Percentiles rank a stretch among this genome's conserved stretches.
Evolutionary conservation across 2,329 filamentous ascomycete species (phyloP).

Genomic region (Sclerotinia minor): DNA sequence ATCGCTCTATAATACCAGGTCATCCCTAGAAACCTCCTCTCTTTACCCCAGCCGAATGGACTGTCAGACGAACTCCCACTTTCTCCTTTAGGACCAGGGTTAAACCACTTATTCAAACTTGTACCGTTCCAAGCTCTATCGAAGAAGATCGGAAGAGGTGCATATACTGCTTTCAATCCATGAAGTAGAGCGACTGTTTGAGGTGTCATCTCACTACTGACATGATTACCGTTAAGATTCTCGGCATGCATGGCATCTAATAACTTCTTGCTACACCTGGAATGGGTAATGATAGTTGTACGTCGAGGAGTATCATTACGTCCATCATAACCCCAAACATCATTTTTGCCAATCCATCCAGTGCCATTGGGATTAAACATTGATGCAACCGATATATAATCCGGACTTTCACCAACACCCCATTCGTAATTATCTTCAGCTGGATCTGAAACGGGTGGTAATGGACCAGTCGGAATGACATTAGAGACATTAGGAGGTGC

Average conservation of each 20-base stretch:
- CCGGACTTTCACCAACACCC: constrained; percentile 75
- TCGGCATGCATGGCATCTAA: constrained; percentile 77
- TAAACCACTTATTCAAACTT: constrained; percentile 59
- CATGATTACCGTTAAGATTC: constrained; percentile 70
- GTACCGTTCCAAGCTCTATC: constrained; percentile 67
- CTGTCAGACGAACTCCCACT: constrained; percentile 52
- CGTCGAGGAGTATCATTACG: constrained; percentile 50
- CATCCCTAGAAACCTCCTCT: constrained; percentile 56
- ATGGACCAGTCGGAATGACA: constrained; percentile 61
- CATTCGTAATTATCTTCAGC: constrained; percentile 69
- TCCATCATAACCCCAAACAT: constrained; percentile 55
- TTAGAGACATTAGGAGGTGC: constrained; percentile 61
- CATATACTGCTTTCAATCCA: constrained; percentile 75
- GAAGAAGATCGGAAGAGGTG: constrained; percentile 77
- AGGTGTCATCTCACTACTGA: constrained; percentile 79
- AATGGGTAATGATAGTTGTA: constrained; percentile 76
- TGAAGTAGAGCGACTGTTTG: constrained; percentile 73
- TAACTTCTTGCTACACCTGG: constrained; percentile 68
- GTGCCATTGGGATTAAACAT: constrained; percentile 74
- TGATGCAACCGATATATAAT: constrained; percentile 65
- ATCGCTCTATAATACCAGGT: constrained; percentile 63
- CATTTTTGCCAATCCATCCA: constrained; percentile 69
- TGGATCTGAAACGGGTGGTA: constrained; percentile 59
- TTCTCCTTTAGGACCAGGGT: constrained; percentile 56
- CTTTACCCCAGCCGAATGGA: constrained; percentile 60